Conservation (phyloP, 257 asterid species). For the Solanum stenotomum region DNA sequence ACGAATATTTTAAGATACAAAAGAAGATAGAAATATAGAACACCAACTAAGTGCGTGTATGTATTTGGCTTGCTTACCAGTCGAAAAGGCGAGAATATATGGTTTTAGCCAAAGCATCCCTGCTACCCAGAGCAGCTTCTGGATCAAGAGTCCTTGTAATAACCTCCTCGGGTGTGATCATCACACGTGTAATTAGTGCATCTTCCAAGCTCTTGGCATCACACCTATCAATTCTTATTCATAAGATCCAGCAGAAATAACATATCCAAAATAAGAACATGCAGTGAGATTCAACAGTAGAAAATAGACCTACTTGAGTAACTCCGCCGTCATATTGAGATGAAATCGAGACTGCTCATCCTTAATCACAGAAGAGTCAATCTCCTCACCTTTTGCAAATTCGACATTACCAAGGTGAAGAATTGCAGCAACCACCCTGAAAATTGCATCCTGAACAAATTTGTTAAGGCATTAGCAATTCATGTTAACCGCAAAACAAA, state of each 20-base stretch:
- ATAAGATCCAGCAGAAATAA: not conserved
- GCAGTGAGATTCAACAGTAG: not conserved
- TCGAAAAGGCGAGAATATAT: constrained; percentile 80
- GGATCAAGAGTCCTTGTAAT: constrained; percentile 94
- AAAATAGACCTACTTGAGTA: constrained; percentile 59
- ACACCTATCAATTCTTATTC: constrained; percentile 51
- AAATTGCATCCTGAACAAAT: constrained; percentile 73
- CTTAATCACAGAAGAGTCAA: constrained; percentile 93
- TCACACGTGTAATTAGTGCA: constrained; percentile 90
- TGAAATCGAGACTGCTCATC: constrained; percentile 89
- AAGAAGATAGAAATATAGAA: not conserved
- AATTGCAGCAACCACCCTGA: constrained; percentile 90
- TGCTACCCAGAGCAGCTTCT: constrained; percentile 86
- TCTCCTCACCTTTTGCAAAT: constrained; percentile 86
- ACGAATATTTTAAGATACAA: constrained; percentile 6
- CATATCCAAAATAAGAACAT: not conserved
- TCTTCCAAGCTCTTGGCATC: constrained; percentile 92
- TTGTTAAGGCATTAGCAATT: constrained; percentile 9
- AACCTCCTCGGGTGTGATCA: constrained; percentile 96
- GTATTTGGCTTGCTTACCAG: constrained; percentile 40
- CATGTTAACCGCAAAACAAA: constrained; percentile 4
- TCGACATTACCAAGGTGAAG: constrained; percentile 96
- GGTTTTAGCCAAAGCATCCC: constrained; percentile 95
- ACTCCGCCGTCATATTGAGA: constrained; percentile 73
- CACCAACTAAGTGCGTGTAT: not conserved